A percentile compares a stretch with the other conserved stretches of the same genome.
Evolutionary conservation across 2,329 filamentous ascomycete genomes (phyloP).

Genomic region (Trichoderma aggressivum): DNA sequence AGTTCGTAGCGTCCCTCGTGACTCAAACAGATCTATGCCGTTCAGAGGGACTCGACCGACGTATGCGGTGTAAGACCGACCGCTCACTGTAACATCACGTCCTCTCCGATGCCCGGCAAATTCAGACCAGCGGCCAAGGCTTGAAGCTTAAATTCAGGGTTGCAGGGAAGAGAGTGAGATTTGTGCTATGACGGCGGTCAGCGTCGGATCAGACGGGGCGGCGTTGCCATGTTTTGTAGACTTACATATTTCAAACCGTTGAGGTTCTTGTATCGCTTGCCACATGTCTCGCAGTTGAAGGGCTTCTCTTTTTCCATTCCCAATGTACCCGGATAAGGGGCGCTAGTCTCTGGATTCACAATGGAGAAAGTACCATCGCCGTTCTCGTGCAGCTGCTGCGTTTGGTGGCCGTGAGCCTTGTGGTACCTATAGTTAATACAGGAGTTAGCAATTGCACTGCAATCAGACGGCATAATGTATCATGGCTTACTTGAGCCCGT

Average conservation of each 20-base stretch:
- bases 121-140: conserved; percentile 44
- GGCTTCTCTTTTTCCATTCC: conserved; percentile 99
- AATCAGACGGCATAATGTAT: not conserved
- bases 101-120: conserved; percentile 44
- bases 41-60: not conserved
- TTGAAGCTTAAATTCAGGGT: conserved; percentile 66
- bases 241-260: conserved; percentile 94
- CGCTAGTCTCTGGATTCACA: conserved; percentile 90
- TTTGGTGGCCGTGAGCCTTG: conserved; percentile 87
- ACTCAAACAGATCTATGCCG: not conserved
- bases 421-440: conserved; percentile 50
- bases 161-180: conserved; percentile 82
- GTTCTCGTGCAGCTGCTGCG: conserved; percentile 94
- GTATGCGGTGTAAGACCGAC: not conserved
- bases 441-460: not conserved
- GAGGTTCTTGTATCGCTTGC: conserved; percentile 98
- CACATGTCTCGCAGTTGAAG: conserved; percentile 93
- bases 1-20: not conserved
- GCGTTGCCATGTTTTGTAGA: conserved; percentile 16
- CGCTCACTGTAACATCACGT: conserved; percentile 37
- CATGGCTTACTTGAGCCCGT: conserved; percentile 82
- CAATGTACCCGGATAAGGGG: conserved; percentile 89
- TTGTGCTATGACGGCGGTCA: conserved; percentile 56
- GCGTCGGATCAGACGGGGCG: conserved; percentile 18
- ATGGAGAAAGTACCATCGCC: conserved; percentile 97